Base-by-base conservation (phyloP, 2,329 filamentous ascomycete genomes). In the Sclerotinia sclerotiorum region DNA sequence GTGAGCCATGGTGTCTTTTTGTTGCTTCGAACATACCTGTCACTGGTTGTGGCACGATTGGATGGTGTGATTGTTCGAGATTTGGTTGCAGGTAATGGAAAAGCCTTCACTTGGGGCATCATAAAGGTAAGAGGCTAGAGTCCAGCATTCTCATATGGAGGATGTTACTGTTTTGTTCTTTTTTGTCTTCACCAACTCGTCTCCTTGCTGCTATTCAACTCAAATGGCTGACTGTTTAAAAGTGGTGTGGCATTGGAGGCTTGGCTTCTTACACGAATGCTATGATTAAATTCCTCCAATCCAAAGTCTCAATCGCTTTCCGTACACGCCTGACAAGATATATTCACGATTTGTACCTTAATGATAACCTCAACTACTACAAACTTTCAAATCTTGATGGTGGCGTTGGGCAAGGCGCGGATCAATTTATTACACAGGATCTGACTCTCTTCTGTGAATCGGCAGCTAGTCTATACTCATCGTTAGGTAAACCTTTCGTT, bases 201-300 rank as follows among this genome's bases (percentile, higher is more conserved):
- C 48, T 7, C 54, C 44, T 61, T 17, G 27, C 29, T 35, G 21
- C 19, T 24, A 17, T 39, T 48, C n/a, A 13, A 27, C 17, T 15
- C 21, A 3, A 65, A n/a, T 17, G 8, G 27, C 65, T 67, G 27
- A 67, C 65, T 61, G 19, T 67, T 65, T 11, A 66, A 62, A 64
- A 88, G 84, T 99, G 95, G 95, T 93, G 94, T 72, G 93, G 94
- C 3, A 89, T 99, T 48, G 95, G 95, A 54, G 92, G 91, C 2
- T 89, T 98, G 72, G 94, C 94, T 11, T 97, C 94, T 0, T 99
- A 99, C 77, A 97, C 94, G 63, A 99, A 99, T 79, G 93, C 94
- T 67, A 97, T 96, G 91, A 99, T 99, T 84, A 98, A 98, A 80
- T 99, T 92, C 80, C 85, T 99, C 71, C 94, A 99, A 80, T 94